Base-by-base conservation (phyloP, 106 monocot species). In the Phalaenopsis equestris region DNA sequence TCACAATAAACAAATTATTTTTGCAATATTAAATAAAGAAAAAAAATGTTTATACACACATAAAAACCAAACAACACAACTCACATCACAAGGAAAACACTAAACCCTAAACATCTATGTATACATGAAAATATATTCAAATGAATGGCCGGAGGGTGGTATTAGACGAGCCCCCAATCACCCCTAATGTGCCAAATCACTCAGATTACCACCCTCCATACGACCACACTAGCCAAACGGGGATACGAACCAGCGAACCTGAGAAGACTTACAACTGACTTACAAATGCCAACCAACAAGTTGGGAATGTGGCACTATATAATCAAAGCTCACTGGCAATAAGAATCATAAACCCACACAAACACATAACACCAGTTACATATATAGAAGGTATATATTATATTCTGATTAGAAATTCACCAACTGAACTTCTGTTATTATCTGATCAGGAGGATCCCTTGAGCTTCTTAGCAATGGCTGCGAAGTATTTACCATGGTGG, bases 401-500 rank as follows among this genome's bases (percentile, higher is more conserved):
- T 52, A 2, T 0, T 52, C 10, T 45, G 43, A 52, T 52, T 10
- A 52, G 14, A 52, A 52, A 3, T 12, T 52, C 12, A 52, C 52
- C 52, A 52, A 12, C 2, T 10, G 14, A 12, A 11, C 9, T 12
- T 10, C 52, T 52, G 10, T 52, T 41, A 21, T 15, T 73, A 21
- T 15, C 17, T 42, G 58, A 41, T 72, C 77, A 86, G 12, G 79
- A 61, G 30, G 88, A 84, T 47, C 76, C 87, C 82, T 91, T 91
- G 87, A 91, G 85, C 78, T 89, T 91, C 84, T 89, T 91, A 8
- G 89, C 87, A 47, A 91, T 89, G 67, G 36, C 64, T 2, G 91
- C 89, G 39, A 91, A 88, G 85, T 91, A 91, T 55, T 91, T 81
- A 12, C 91, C 91, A 78, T 91, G 91, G 55, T 91, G 91, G 81